Base-by-base conservation (phyloP, 1,284 basidiomycete species). In the Cystobasidium slooffiae region DNA sequence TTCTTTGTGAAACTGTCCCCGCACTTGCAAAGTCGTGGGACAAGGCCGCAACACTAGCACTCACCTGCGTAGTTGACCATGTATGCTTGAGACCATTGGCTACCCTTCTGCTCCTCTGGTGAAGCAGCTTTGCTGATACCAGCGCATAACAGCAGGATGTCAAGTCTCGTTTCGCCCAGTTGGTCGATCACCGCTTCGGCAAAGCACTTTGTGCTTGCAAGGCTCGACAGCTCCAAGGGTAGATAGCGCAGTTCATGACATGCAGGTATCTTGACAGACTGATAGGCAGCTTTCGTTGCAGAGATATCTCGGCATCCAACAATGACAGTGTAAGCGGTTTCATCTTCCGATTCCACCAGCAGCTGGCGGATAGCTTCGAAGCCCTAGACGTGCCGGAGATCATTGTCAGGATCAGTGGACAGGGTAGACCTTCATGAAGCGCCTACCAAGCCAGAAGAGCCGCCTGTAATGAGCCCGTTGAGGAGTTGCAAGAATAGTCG, bases 291-390 rank as follows among this genome's bases (percentile, higher is more conserved):
- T 53, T n/a, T 43, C 6, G 69, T 52, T 39, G 43, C 22, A 0
- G 44, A 22, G 18, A 41, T 20, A 55, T 72, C 31, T 22, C 69
- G 6, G 61, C 56, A 59, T 6, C 69, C 69, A 7, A 72, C 3
- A 5, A 64, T 18, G 3, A 64, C 44, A n/a, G 58, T 59, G 61
- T 72, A 72, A 31, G 46, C 22, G 8, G 47, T 41, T 43, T 62
- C 58, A 10, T 24, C 43, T 12, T 59, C 14, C 6, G 49, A n/a
- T 2, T 41, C 46, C 10, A 9, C n/a, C 14, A 72, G 61, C 1
- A 72, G 41, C 47, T 72, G 69, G 9, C 59, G 56, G 52, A 72
- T n/a, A 20, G 69, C 61, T 61, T 72, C 69, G 39, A 64, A 72
- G 39, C 69, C 69, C 69, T 72, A 3, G n/a, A 6, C 53, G 43